Evolutionary conservation across 2,329 filamentous ascomycete genomes (phyloP).

Genomic region (Alternaria incomplexa): DNA sequence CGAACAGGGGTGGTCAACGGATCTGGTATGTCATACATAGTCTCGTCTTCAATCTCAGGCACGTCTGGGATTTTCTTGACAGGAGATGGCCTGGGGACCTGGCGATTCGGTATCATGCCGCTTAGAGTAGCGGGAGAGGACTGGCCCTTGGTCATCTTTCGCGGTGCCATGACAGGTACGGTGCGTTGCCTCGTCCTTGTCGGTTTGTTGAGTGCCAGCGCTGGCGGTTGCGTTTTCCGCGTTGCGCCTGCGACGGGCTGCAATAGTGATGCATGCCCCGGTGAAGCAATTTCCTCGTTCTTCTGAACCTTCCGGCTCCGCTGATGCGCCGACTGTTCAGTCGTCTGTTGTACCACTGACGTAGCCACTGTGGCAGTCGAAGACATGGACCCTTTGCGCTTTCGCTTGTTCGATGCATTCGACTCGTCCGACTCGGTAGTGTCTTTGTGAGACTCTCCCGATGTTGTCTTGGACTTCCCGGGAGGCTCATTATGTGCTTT

Average conservation of each 20-base stretch:
- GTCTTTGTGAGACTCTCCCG: constrained; percentile 10
- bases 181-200: constrained; percentile 35
- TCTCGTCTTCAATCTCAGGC: constrained; percentile 34
- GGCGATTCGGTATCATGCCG: constrained; percentile 38
- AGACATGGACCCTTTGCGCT: constrained; percentile 31
- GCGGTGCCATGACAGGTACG: constrained; percentile 19
- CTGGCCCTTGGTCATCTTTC: constrained; percentile 32
- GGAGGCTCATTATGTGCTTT: constrained; percentile 13
- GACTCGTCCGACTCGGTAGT: constrained; percentile 37
- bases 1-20: constrained; percentile 27
- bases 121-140: constrained; percentile 44
- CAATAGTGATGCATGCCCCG: constrained; percentile 7
- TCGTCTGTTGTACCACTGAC: constrained; percentile 3
- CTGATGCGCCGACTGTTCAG: constrained; percentile 16
- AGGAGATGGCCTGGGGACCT: constrained; percentile 20
- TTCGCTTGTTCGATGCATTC: constrained; percentile 39
- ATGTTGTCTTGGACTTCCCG: neutral
- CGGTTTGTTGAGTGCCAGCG: constrained; percentile 28
- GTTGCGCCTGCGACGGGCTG: neutral
- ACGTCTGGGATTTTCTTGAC: constrained; percentile 18
- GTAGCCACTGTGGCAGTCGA: constrained; percentile 18
- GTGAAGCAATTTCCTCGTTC: constrained; percentile 28
- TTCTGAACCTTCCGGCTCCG: constrained; percentile 37
- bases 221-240: neutral
- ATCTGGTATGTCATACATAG: constrained; percentile 45